Percentiles rank a stretch among this genome's conserved stretches.
phyloP scores from a whole-genome alignment of 148 eudicot species.

The Vaccinium macrocarpon region DNA sequence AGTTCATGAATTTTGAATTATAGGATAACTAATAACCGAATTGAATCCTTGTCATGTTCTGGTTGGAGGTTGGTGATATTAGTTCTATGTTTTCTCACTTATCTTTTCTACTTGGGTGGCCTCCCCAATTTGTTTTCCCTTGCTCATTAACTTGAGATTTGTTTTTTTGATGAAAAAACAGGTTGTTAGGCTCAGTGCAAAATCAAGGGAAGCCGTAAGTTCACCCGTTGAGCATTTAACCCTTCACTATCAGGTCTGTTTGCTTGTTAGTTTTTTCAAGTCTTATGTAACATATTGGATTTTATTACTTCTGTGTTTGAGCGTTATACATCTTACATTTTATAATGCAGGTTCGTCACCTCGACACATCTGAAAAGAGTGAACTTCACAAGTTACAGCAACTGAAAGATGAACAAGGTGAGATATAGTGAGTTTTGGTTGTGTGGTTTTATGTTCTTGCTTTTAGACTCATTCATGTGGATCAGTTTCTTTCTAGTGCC shows the following conservation, averaged over 20 bases:
- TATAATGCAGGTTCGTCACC: conserved; percentile 81
- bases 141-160: neutral
- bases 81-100: too few relatives aligned
- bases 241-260: conserved; percentile 92
- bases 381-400: conserved; percentile 96
- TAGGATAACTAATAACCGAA: too few relatives aligned
- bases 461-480: too few relatives aligned
- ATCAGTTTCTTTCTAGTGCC: too few relatives aligned
- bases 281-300: neutral
- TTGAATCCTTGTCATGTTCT: too few relatives aligned
- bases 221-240: conserved; percentile 99
- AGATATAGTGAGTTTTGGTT: conserved; percentile 3
- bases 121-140: too few relatives aligned
- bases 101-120: too few relatives aligned
- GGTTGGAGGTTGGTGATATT: too few relatives aligned
- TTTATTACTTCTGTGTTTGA: neutral
- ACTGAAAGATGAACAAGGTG: conserved; percentile 98
- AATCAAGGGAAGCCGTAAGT: conserved; percentile 99
- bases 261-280: neutral
- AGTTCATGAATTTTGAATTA: too few relatives aligned
- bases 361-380: conserved; percentile 97
- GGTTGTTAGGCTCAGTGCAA: conserved; percentile 99
- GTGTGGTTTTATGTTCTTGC: neutral
- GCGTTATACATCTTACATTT: neutral
- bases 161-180: conserved; percentile 17